Base-by-base conservation (phyloP, 2,329 filamentous ascomycete genomes). In the Paraconiothyrium sp. region DNA sequence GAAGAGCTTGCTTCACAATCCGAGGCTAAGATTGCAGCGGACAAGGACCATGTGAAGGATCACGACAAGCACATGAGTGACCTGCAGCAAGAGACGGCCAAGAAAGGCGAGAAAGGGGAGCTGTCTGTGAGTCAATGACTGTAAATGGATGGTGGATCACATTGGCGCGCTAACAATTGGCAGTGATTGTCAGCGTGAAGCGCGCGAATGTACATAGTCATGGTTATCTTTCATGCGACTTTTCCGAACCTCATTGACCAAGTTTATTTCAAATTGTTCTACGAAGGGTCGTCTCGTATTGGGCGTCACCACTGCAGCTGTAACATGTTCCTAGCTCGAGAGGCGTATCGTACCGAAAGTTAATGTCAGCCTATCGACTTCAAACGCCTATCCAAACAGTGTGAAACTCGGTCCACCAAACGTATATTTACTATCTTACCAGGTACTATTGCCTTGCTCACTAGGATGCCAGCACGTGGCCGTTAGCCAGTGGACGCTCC, bases 51-150 rank as follows among this genome's bases (percentile, higher is more conserved):
- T 22, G 78, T 83, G n/a, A 43, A 74, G 14, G 76, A 82, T 60
- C 80, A 82, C 58, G 76, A 74, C 13, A 62, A 74, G 49, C 80
- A 82, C 61, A 82, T 83, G 61, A 71, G 78, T 66, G 74, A 82
- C 20, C 60, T 84, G 64, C 82, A 84, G 68, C 72, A 82, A 69
- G 69, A 83, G 72, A 80, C 77, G 2, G 76, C 75, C 61, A 67
- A 77, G 63, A 75, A 81, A 72, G 73, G 75, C 4, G 74, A 83
- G 70, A 74, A 80, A 65, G 79, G 74, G 11, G 61, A 75, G 41
- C 51, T 76, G 43, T 44, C 52, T 20, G 57, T 59, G 55, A 57
- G 55, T 32, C 9, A 9, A 55, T 10, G 22, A n/a, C 34, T 20
- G 34, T 20, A 27, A 8, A 34, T 20, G 52, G 10, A 4, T 32